Percentiles rank a stretch among this genome's conserved stretches.
phyloP scores from a whole-genome alignment of 768 basidiomycete genomes.

The Neoboletus brunneissimus region DNA sequence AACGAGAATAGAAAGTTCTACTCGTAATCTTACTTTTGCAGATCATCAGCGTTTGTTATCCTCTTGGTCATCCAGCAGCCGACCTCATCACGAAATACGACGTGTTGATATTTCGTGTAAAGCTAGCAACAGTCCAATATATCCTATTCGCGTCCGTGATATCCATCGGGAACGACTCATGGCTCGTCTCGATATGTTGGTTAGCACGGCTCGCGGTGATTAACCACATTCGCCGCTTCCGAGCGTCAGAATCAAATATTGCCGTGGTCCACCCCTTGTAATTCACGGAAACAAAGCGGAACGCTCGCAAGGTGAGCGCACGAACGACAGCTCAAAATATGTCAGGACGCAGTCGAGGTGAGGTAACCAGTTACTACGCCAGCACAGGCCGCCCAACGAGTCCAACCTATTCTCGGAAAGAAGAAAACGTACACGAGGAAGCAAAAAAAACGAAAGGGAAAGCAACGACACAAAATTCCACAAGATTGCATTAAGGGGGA shows the following conservation, averaged over 20 bases:
- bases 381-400: too few relatives aligned
- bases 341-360: not conserved
- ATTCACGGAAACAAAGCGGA: not conserved
- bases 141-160: not conserved
- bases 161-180: not conserved
- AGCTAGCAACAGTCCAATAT: not conserved
- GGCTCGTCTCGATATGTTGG: not conserved
- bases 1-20: constrained; percentile 94
- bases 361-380: too few relatives aligned
- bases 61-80: not conserved
- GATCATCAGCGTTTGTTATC: not conserved
- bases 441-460: not conserved
- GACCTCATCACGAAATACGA: not conserved
- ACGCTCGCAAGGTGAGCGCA: not conserved
- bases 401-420: too few relatives aligned
- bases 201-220: not conserved
- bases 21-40: constrained; percentile 39
- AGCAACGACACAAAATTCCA: not conserved
- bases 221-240: too few relatives aligned
- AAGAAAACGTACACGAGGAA: too few relatives aligned
- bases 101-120: not conserved
- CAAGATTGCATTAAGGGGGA: constrained; percentile 39
- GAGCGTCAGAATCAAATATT: not conserved
- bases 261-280: not conserved
- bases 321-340: not conserved